These are phyloP conservation scores for Cadophora luteo-olivacea DNA, from an alignment of 2,329 filamentous ascomycete genomes.

Conservation along the genomic window DNA sequence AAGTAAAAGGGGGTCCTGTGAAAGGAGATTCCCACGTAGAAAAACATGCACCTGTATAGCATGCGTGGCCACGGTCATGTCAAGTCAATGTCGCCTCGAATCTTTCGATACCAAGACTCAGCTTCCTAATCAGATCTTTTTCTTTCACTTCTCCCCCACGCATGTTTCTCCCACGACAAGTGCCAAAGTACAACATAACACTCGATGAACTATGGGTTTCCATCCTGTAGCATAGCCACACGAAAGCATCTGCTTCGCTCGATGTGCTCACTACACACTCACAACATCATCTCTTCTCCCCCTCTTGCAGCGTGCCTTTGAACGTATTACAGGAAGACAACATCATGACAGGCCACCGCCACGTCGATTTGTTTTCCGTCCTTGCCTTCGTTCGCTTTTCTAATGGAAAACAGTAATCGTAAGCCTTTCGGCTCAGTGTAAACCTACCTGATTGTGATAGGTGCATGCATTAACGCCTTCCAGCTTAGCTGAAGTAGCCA, in stretches of 20 bases:
- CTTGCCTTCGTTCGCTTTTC: too few relatives aligned
- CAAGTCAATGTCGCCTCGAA: neutral
- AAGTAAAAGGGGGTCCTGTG: neutral
- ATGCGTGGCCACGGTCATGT: neutral
- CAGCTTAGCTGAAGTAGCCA: neutral
- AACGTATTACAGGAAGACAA: too few relatives aligned
- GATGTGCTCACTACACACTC: too few relatives aligned
- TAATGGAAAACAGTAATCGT: slow-evolving; percentile 1
- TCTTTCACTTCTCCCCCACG: neutral
- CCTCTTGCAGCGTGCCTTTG: too few relatives aligned
- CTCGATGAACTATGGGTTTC: neutral
- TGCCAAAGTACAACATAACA: neutral
- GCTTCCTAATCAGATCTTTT: slow-evolving; percentile 11
- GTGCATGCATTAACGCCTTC: slow-evolving; percentile 6
- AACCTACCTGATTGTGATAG: neutral
- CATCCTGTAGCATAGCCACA: neutral
- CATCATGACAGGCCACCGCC: too few relatives aligned
- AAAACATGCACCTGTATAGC: neutral
- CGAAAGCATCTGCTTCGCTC: neutral
- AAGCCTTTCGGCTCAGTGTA: neutral
- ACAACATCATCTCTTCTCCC: too few relatives aligned
- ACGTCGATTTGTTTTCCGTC: too few relatives aligned
- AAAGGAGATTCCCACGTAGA: neutral
- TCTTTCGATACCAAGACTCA: slow-evolving; percentile 14
- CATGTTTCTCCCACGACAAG: too few relatives aligned